Evolutionary conservation across 805 yeast species (phyloP).

Genomic region (Wickerhamiella sorbophila): DNA sequence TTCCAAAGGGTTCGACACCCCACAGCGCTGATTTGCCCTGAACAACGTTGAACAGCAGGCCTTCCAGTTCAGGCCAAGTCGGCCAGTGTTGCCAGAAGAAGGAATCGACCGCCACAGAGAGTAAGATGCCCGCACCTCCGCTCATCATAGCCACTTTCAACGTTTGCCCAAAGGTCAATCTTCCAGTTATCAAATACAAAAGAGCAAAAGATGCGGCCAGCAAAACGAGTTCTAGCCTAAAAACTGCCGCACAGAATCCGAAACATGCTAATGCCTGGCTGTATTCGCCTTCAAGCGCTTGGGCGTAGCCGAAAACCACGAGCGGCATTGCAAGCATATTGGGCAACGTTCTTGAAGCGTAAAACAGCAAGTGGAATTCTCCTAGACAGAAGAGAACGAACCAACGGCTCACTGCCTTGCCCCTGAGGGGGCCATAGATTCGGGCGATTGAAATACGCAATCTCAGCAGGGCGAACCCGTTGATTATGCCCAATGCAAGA

Average conservation of each 20-base stretch:
- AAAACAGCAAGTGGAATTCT: constrained; percentile 71
- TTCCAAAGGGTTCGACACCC: constrained; percentile 68
- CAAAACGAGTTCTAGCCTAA: constrained; percentile 58
- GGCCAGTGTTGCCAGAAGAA: constrained; percentile 48
- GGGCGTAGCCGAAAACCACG: constrained; percentile 40
- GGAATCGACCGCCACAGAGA: constrained; percentile 47
- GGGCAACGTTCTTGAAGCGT: constrained; percentile 78
- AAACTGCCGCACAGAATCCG: constrained; percentile 49
- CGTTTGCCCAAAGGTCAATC: constrained; percentile 19
- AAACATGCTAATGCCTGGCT: constrained; percentile 38
- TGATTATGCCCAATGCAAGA: constrained; percentile 45
- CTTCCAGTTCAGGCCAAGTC: constrained; percentile 60
- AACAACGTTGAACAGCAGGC: constrained; percentile 64
- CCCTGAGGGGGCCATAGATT: constrained; percentile 16
- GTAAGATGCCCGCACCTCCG: constrained; percentile 33
- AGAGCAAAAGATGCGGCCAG: constrained; percentile 33
- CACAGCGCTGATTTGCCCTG: constrained; percentile 59
- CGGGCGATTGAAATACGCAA: constrained; percentile 32
- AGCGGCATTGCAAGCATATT: constrained; percentile 67
- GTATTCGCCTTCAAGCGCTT: constrained; percentile 36
- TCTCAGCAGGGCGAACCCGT: constrained; percentile 37
- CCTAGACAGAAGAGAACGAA: constrained; percentile 42
- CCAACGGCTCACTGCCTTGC: constrained; percentile 29
- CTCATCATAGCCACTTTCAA: constrained; percentile 36
- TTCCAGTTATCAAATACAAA: constrained; percentile 33